Evolutionary conservation across 192 early-diverging fungal genomes (phyloP).

Genomic region (Coemansia sp.): DNA sequence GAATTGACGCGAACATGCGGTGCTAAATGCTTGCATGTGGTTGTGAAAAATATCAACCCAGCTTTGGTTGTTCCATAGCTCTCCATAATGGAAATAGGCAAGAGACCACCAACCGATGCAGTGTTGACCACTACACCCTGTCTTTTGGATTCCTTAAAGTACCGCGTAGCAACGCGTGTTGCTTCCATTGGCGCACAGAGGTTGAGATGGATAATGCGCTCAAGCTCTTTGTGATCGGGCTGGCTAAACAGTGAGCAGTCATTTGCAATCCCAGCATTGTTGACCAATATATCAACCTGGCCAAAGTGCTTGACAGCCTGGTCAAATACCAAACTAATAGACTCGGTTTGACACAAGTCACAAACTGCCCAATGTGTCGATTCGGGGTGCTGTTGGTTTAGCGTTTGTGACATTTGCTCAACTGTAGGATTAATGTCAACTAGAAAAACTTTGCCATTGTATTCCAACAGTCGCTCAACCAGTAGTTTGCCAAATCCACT

Average conservation of each 20-base stretch:
- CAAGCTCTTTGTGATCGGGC: constrained; percentile 53
- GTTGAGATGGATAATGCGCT: constrained; percentile 66
- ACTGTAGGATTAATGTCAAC: constrained; percentile 28
- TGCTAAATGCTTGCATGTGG: constrained; percentile 44
- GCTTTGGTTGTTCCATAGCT: constrained; percentile 77
- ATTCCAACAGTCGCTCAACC: constrained; percentile 16
- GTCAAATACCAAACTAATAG: constrained; percentile 38
- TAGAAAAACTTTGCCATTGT: constrained; percentile 27
- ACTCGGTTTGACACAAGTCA: constrained; percentile 45
- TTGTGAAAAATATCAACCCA: constrained; percentile 65
- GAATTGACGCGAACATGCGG: constrained; percentile 62
- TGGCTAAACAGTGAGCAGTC: constrained; percentile 52
- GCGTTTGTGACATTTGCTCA: constrained; percentile 13
- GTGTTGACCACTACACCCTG: constrained; percentile 70
- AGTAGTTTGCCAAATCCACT: constrained; percentile 42
- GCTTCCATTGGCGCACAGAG: constrained; percentile 74
- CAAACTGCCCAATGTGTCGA: constrained; percentile 31
- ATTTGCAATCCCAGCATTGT: constrained; percentile 66
- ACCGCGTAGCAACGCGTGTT: constrained; percentile 66
- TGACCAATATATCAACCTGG: constrained; percentile 58
- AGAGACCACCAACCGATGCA: constrained; percentile 69
- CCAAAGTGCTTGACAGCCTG: constrained; percentile 58
- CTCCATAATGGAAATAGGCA: constrained; percentile 60
- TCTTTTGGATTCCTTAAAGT: constrained; percentile 53
- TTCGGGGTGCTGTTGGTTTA: constrained; percentile 11